phyloP scores from a whole-genome alignment of 1,139 yeast genomes.

The Kurtzmaniella natalensis region DNA sequence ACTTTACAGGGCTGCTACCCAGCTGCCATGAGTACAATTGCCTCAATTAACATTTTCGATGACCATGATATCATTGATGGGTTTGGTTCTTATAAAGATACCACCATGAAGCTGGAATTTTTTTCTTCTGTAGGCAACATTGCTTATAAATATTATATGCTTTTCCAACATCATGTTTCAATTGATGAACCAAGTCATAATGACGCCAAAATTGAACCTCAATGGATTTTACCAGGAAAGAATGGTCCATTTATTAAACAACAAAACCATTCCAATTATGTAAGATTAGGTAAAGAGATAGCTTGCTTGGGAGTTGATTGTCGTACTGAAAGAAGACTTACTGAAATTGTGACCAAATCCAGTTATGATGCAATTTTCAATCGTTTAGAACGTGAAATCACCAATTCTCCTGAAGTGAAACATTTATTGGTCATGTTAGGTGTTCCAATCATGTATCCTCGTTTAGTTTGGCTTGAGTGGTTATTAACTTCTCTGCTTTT shows the following conservation, averaged over 20 bases:
- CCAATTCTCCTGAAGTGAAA: slow-evolving; percentile 48
- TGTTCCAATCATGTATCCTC: slow-evolving; percentile 91
- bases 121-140: slow-evolving; percentile 68
- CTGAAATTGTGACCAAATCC: slow-evolving; percentile 48
- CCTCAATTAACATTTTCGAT: slow-evolving; percentile 79
- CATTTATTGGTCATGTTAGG: slow-evolving; percentile 84
- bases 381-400: slow-evolving; percentile 53
- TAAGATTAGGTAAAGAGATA: slow-evolving; percentile 70
- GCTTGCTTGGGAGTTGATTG: slow-evolving; percentile 83
- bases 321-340: slow-evolving; percentile 78
- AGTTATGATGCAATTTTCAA: slow-evolving; percentile 62
- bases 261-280: slow-evolving; percentile 60
- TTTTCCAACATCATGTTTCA: slow-evolving; percentile 81
- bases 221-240: slow-evolving; percentile 52
- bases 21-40: slow-evolving; percentile 73
- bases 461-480: slow-evolving; percentile 85
- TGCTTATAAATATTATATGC: slow-evolving; percentile 83
- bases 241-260: slow-evolving; percentile 68
- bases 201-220: slow-evolving; percentile 37
- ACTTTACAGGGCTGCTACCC: slow-evolving; percentile 70
- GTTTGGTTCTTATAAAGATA: slow-evolving; percentile 78
- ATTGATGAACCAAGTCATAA: slow-evolving; percentile 35
- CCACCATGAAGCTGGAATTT: slow-evolving; percentile 67
- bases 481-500: slow-evolving; percentile 59
- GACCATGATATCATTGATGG: slow-evolving; percentile 96